A percentile compares a stretch with the other conserved stretches of the same genome.
Evolutionary conservation across 768 basidiomycete species (phyloP).

Genomic region (Kwoniella sp.): DNA sequence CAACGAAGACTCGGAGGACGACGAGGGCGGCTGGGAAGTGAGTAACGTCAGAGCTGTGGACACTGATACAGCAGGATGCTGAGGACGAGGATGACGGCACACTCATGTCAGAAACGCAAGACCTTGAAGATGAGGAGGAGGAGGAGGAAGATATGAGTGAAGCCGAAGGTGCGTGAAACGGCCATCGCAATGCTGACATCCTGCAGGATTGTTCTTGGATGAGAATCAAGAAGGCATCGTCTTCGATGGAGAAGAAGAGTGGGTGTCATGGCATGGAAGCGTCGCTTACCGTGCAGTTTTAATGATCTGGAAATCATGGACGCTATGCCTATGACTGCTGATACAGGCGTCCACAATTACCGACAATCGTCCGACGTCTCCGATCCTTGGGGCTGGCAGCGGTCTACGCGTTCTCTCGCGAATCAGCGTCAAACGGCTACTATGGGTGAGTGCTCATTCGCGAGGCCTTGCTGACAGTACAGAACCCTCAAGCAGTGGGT

Average conservation of each 20-base stretch:
- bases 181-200: no score
- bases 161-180: slow-evolving; percentile 8
- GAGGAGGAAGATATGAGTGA: slow-evolving; percentile 14
- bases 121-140: slow-evolving; percentile 27
- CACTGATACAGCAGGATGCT: slow-evolving; percentile 5
- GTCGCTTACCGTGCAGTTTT: slow-evolving; percentile 16
- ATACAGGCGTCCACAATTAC: no score
- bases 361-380: slow-evolving; percentile 3
- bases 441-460: no score
- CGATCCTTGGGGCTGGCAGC: slow-evolving; percentile 33
- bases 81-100: slow-evolving; percentile 14
- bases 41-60: neutral
- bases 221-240: slow-evolving; percentile 47
- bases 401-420: no score
- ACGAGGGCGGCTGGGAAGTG: slow-evolving; percentile 9
- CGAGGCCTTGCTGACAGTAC: no score
- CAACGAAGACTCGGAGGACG: slow-evolving; percentile 19
- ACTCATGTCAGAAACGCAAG: slow-evolving; percentile 22
- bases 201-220: slow-evolving; percentile 15
- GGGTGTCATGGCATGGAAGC: slow-evolving; percentile 53
- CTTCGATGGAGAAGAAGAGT: slow-evolving; percentile 47
- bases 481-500: no score
- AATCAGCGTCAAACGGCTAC: neutral
- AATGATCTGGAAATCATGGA: slow-evolving; percentile 29
- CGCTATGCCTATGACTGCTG: slow-evolving; percentile 2